These are phyloP conservation scores for Euphorbia lathyris DNA, from an alignment of 345 rosid genomes.

Conservation along the genomic window DNA sequence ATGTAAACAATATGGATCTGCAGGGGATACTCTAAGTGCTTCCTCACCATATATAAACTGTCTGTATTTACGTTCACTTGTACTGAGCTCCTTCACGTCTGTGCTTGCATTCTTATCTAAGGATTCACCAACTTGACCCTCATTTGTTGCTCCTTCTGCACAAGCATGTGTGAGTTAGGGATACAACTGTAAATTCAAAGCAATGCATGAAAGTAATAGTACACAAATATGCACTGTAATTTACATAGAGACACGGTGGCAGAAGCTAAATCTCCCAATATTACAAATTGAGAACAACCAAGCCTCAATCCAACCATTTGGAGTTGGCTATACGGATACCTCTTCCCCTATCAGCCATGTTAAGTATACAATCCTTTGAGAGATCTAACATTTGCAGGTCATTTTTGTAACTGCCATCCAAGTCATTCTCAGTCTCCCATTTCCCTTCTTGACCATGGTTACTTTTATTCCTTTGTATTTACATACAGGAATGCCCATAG, in stretches of 20 bases:
- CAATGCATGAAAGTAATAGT: not conserved
- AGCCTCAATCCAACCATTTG: too few relatives aligned
- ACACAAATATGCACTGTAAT: not conserved
- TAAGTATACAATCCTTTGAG: too few relatives aligned
- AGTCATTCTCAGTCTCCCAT: too few relatives aligned
- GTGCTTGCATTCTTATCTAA: slow-evolving; percentile 30
- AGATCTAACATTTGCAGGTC: too few relatives aligned
- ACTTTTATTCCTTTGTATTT: too few relatives aligned
- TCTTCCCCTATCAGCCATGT: too few relatives aligned
- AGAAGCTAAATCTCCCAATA: not conserved
- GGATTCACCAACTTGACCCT: slow-evolving; percentile 29
- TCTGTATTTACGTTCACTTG: slow-evolving; percentile 44
- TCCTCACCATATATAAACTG: slow-evolving; percentile 79
- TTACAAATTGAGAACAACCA: not conserved
- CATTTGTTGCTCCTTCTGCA: slow-evolving; percentile 51
- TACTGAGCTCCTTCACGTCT: slow-evolving; percentile 35
- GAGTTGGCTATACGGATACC: too few relatives aligned
- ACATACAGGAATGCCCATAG: too few relatives aligned
- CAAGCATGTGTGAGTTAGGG: slow-evolving; percentile 5
- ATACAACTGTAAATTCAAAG: not conserved
- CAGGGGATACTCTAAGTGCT: slow-evolving; percentile 65
- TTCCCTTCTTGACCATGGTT: too few relatives aligned
- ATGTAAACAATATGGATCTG: slow-evolving; percentile 70
- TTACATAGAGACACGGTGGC: not conserved
- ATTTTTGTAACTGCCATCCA: too few relatives aligned